phyloP scores from a whole-genome alignment of 768 basidiomycete genomes.

The Mycena albidolilacea region DNA sequence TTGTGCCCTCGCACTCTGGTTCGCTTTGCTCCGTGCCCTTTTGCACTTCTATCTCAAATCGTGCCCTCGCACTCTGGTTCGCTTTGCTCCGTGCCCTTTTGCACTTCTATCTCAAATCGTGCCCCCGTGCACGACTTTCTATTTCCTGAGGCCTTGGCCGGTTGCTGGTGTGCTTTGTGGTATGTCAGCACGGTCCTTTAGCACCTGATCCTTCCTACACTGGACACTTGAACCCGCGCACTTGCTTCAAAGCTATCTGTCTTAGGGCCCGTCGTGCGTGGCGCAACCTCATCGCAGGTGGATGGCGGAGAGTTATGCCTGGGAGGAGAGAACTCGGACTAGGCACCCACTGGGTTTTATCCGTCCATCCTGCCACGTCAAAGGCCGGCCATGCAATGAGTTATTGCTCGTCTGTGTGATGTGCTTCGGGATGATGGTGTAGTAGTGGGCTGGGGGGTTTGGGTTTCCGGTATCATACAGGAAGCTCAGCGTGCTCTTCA shows the following conservation, averaged over 20 bases:
- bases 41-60: too few relatives aligned
- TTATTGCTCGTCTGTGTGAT: slow-evolving; percentile 1
- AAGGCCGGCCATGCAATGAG: background rate
- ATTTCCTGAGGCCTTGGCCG: background rate
- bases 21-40: too few relatives aligned
- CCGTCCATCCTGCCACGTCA: background rate
- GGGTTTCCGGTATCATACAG: background rate
- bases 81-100: background rate
- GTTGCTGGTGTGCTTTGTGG: background rate
- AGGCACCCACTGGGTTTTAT: too few relatives aligned
- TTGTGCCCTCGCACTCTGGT: too few relatives aligned
- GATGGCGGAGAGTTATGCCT: too few relatives aligned
- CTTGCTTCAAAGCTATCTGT: background rate
- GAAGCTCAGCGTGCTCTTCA: background rate
- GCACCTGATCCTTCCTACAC: background rate
- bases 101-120: background rate
- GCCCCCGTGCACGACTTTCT: background rate
- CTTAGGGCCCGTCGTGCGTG: background rate
- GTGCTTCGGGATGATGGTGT: background rate
- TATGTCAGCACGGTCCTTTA: background rate
- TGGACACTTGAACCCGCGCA: background rate
- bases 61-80: background rate
- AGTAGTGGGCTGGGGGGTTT: background rate
- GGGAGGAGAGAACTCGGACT: too few relatives aligned
- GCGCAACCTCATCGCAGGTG: slow-evolving; percentile 21